Conservation (phyloP, 2,329 filamentous ascomycete species). For the Pyrenophora teres region DNA sequence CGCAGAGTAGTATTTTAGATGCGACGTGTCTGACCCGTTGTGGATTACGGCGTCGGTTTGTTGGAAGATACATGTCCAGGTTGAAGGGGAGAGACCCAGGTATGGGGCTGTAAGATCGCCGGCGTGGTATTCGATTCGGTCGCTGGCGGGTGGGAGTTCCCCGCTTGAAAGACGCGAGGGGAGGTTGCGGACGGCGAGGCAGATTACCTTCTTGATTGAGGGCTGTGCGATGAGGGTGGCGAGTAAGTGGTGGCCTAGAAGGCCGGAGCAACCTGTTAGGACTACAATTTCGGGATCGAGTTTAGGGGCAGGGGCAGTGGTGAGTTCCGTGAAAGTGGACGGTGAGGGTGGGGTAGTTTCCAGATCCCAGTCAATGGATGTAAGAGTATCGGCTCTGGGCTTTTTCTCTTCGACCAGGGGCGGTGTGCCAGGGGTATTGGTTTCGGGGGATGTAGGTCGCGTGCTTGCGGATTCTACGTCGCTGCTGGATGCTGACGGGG, state of each 20-base stretch:
- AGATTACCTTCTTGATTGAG: not conserved
- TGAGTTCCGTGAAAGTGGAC: too few species aligned
- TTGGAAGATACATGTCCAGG: not conserved
- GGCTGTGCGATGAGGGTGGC: not conserved
- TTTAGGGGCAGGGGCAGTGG: too few species aligned
- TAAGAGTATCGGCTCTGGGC: too few species aligned
- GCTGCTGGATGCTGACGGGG: too few species aligned
- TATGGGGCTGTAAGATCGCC: not conserved
- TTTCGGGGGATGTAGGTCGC: too few species aligned
- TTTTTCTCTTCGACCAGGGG: too few species aligned
- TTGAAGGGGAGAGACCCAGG: not conserved
- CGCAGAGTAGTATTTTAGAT: constrained; percentile 10
- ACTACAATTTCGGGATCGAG: not conserved
- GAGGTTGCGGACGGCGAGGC: not conserved
- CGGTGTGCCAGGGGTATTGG: too few species aligned
- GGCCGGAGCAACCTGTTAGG: not conserved
- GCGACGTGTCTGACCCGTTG: constrained; percentile 10
- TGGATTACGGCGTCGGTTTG: constrained; percentile 15
- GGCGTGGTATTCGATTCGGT: not conserved
- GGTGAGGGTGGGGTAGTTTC: too few species aligned
- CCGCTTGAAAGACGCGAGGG: not conserved
- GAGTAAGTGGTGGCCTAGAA: not conserved
- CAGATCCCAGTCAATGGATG: too few species aligned
- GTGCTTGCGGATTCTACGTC: too few species aligned
- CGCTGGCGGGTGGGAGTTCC: not conserved